Evolutionary conservation across 805 yeast genomes (phyloP), one percentile per base, ranked within the genome.

Genomic region (Lipomyces spencermartinsiae): DNA sequence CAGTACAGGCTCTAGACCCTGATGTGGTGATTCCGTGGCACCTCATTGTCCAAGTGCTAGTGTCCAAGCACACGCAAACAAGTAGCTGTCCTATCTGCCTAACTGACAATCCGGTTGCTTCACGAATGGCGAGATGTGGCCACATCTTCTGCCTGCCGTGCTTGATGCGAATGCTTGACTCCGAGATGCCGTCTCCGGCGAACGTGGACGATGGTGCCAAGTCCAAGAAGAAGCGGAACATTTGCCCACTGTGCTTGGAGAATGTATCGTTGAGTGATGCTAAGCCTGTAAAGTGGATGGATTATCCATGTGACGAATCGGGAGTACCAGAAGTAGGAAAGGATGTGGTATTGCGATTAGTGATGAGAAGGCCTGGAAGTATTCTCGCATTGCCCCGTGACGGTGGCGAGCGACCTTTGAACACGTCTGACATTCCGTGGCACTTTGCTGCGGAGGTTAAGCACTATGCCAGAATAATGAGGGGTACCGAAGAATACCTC

Each of bases 101-200:
- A 14, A 84, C 89, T 39, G 96, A 92, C 61, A 88, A 87, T 14
- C 91, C 95, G 14, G 85, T 90, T 19, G 97, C 98, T 0, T 98
- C 99, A 1, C 82, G 98, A 64, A 96, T 95, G 98, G 88, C 92
- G 35, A 84, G 88, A 12, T 95, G 99, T 80, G 99, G 99, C 4
- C 99, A 95, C 76, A 84, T 93, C 16, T 86, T 95, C 75, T 95
- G 99, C 76, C 83, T 86, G 64, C 86, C 93, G 14, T 95, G 99
- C 77, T 78, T 94, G 37, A 77, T 93, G 64, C 85, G 93, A 58
- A 86, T 91, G 74, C 80, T 92, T 57, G 90, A 86, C 49, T 86
- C 88, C 22, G 82, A 81, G 31, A 75, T 79, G 6, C 77, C 78
- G 4, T 77, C 75, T 33, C 76, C 76, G 58, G 75, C 79, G 10